Base-by-base conservation (phyloP, 1,139 yeast genomes). In the Zygoascus hellenicus region DNA sequence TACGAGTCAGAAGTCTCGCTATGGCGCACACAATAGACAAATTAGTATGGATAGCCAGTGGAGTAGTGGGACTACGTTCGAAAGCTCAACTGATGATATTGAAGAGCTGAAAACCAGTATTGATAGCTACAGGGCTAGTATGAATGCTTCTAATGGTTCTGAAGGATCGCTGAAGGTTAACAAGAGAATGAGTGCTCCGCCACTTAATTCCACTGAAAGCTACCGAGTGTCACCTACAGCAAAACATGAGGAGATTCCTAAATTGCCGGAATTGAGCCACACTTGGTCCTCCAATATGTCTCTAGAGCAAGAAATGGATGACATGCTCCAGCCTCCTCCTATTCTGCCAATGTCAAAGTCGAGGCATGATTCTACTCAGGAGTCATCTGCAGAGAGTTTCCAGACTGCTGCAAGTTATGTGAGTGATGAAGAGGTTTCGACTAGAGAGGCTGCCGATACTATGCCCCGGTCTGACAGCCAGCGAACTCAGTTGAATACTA, bases 331-430 rank as follows among this genome's bases (percentile, higher is more conserved):
- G 46, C 33, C 53, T 7, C 49, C 49, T 6, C 50, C 46, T 7
- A 14, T 39, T 26, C 43, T 41, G 10, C 44, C 47, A 9, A 14
- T 37, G 22, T 14, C 43, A 47, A 26, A 43, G 46, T 9, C 38
- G 14, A 46, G 52, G 15, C 48, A 48, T 11, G 56, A 49, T 38
- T 51, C 34, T 15, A 31, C 43, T 7, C 39, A 36, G 29, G 39
- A 36, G 15, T 43, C 58, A 3, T 51, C 55, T 5, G 52, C 53
- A 9, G 58, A 54, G 9, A 49, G 54, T 14, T 54, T 52, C 42
- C 49, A 43, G 35, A 54, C 58, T 2, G 57, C 57, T 7, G 42
- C 41, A 42, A 37, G 46, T 11, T 31, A 36, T 17, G 16, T n/a
- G 30, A 32, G 28, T 16, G 43, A 39, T 17, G 48, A 36, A 10